Evolutionary conservation across 192 early-diverging fungal genomes (phyloP), one percentile per base, ranked within the genome.

Genomic region (Phlyctochytrium bullatum): DNA sequence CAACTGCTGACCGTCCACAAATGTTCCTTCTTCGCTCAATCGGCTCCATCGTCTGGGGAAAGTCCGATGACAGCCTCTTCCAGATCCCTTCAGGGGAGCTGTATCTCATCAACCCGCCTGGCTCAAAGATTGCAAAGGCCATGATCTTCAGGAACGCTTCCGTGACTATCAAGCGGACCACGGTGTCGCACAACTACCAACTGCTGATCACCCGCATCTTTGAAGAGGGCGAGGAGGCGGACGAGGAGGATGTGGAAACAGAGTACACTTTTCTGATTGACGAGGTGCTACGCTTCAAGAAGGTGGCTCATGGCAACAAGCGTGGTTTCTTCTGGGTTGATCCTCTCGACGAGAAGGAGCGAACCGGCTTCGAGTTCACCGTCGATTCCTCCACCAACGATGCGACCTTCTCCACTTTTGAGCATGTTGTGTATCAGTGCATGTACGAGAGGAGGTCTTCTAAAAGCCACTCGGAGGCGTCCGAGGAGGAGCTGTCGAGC

Each of bases 151-250:
- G 78, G 25, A 85, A 93, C 63, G 85, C 88, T 16, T 72, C 77
- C 62, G 83, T 88, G 3, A 76, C 82, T 16, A 83, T 97, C 58
- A 82, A 88, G 2, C 82, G 87, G 36, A 91, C 95, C 2, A 59
- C 80, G 34, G 65, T 70, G 29, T 69, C 79, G 25, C 83, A 78
- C 73, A 88, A 91, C 61, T 94, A 87, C 74, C 84, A 89, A 65
- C 74, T 97, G n/a, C 81, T 92, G 0, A 80, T 88, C n/a, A 83
- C 78, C 54, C 86, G 92, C 30, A 73, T 89, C 6, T 86, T 88
- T 64, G 89, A 90, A 10, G 90, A 93, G 59, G 93, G 88, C 34
- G 91, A 91, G 63, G 86, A 81, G 27, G 80, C 86, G 4, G 75
- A 87, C 2, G 77, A 78, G 35, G 71, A 82, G 50, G 86, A 86